Base-by-base conservation (phyloP, 1,139 yeast species). In the Diutina neorugosa region DNA sequence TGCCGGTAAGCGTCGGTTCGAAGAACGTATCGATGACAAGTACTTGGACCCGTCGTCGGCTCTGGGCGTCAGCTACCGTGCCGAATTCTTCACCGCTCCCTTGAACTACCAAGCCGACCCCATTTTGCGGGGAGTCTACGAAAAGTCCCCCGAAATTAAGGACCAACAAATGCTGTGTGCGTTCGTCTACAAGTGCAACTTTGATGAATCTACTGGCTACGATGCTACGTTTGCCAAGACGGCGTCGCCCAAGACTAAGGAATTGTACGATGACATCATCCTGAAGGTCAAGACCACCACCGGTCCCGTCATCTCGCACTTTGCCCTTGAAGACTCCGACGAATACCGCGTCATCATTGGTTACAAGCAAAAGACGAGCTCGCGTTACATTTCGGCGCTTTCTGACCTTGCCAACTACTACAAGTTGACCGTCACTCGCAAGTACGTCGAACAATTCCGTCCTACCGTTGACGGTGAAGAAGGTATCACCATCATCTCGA, bases 281-380 rank as follows among this genome's bases (percentile, higher is more conserved):
- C 69, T 75, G 53, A 80, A 84, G 62, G 93, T 84, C n/a, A 74
- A 78, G 53, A 72, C 73, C 55, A 83, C 93, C 59, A 85, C 91
- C 54, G 98, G 98, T 55, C 98, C 98, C 19, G 96, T 90, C 37
- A 89, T 93, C 64, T 91, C 85, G 69, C 87, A 89, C 64, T 85
- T 84, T 64, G 86, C 93, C 54, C 77, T 88, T 54, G 91, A 87
- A 59, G 85, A 86, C 59, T 75, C 85, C 16, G 97, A 91, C 64
- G 78, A 73, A 61, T 84, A 87, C 64, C 78, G 98, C 65, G 83
- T 93, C 58, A 82, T 93, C 53, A 86, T 93, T 65, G 98, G 96
- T 54, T 91, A 81, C 73, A 84, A 84, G 63, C 93, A 86, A 66
- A 82, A 84, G 58, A 77, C 96, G 34, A 84, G 96, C 16, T 86